phyloP scores from a whole-genome alignment of 345 rosid genomes.

The Toxicodendron radicans region DNA sequence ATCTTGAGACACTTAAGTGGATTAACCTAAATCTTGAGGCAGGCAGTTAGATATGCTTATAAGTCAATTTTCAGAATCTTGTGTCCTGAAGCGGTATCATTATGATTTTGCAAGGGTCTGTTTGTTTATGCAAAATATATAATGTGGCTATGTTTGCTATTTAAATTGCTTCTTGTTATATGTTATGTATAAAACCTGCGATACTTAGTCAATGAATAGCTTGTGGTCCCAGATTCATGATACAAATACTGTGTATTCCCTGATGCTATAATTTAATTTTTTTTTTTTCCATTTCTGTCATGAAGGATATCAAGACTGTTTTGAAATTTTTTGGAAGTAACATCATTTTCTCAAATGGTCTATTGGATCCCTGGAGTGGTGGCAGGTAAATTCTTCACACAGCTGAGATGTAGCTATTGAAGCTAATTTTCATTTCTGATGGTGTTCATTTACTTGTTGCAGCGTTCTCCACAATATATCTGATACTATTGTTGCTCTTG shows the following conservation, averaged over 20 bases:
- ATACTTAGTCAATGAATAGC: background rate
- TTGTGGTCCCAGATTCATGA: background rate
- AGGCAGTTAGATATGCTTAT: background rate
- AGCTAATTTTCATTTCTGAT: conserved; percentile 15
- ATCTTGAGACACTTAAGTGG: background rate
- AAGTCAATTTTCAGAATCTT: background rate
- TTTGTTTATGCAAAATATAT: background rate
- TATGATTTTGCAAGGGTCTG: background rate
- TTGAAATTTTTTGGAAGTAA: conserved; percentile 79
- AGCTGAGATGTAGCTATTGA: conserved; percentile 8
- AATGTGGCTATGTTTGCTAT: background rate
- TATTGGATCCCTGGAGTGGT: conserved; percentile 98
- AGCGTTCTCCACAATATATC: conserved; percentile 85
- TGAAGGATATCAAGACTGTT: conserved; percentile 67
- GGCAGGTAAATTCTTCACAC: conserved; percentile 53
- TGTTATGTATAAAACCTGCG: background rate
- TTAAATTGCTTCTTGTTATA: background rate
- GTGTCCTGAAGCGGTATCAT: too few relatives aligned
- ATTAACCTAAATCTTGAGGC: background rate
- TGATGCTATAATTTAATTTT: background rate
- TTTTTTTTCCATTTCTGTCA: conserved; percentile 7
- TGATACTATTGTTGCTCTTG: conserved; percentile 71
- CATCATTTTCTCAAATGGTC: conserved; percentile 93
- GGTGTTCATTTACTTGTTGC: conserved; percentile 31
- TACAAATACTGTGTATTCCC: background rate